Evolutionary conservation across 192 early-diverging fungal genomes (phyloP).

Genomic region (Linnemannia schmuckeri): DNA sequence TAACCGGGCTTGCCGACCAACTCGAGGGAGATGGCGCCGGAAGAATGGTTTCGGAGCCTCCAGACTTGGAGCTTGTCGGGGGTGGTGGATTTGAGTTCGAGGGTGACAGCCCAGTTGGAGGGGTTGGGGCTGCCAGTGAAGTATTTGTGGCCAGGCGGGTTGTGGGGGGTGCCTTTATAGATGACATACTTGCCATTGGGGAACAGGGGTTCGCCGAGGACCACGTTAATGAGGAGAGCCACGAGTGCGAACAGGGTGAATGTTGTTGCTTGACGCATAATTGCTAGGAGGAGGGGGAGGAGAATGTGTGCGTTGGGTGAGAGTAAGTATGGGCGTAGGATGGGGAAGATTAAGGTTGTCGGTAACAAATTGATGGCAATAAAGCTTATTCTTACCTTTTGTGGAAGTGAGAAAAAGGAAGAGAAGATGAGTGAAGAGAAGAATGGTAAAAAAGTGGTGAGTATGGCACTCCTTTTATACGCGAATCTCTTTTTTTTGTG

Average conservation of each 20-base stretch:
- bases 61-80: neutral
- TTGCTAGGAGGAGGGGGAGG: neutral
- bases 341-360: neutral
- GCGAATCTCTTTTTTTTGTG: too few relatives aligned
- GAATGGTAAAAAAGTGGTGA: neutral
- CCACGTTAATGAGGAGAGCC: neutral
- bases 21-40: neutral
- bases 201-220: conserved; percentile 4
- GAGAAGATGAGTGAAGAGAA: neutral
- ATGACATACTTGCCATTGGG: conserved; percentile 15
- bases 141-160: neutral
- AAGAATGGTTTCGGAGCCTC: conserved; percentile 13
- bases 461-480: neutral
- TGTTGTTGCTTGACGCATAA: conserved; percentile 2
- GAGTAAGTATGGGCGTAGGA: neutral
- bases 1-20: neutral
- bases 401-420: neutral
- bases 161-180: neutral
- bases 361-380: neutral
- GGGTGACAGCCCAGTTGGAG: neutral
- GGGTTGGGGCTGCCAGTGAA: conserved; percentile 6
- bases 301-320: neutral
- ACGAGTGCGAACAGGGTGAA: neutral
- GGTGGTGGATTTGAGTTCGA: neutral
- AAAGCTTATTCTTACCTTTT: neutral